phyloP scores from a whole-genome alignment of 2,329 filamentous ascomycete genomes.

The Kalmusia sp. region DNA sequence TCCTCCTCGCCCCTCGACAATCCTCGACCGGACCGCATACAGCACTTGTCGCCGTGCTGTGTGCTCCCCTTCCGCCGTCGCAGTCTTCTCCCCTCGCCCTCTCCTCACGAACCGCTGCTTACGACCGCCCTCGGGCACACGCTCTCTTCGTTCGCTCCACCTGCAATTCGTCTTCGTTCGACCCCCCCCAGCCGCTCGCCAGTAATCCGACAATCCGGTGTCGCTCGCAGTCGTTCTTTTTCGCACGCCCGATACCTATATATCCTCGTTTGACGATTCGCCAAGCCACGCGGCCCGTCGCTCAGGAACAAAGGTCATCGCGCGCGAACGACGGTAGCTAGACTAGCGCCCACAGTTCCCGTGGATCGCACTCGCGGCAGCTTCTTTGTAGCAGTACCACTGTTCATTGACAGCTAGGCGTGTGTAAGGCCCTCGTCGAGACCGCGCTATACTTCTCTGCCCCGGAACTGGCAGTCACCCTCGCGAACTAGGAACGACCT shows the following conservation, averaged over 20 bases:
- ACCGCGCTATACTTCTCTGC: conserved; percentile 23
- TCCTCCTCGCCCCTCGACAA: conserved; percentile 40
- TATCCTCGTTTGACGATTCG: conserved; percentile 14
- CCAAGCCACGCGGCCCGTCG: conserved; percentile 26
- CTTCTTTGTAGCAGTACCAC: conserved; percentile 17
- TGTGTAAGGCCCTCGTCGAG: conserved; percentile 22
- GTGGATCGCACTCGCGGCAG: not conserved
- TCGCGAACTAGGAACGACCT: conserved; percentile 26
- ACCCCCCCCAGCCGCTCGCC: conserved; percentile 15
- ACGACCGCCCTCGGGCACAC: conserved; percentile 33
- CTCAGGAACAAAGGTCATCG: conserved; percentile 28
- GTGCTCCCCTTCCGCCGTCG: conserved; percentile 45
- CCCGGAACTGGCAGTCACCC: conserved; percentile 25
- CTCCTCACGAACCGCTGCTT: conserved; percentile 21
- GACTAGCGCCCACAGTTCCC: conserved; percentile 8
- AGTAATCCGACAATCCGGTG: not conserved
- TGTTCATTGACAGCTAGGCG: conserved; percentile 20
- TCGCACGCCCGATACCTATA: conserved; percentile 12
- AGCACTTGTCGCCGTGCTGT: conserved; percentile 33
- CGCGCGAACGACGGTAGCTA: conserved; percentile 7
- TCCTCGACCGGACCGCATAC: conserved; percentile 41
- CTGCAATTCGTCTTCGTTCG: conserved; percentile 34
- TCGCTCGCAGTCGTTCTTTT: conserved; percentile 35
- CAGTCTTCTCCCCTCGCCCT: conserved; percentile 22
- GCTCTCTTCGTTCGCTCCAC: conserved; percentile 46